Evolutionary conservation across 2,329 filamentous ascomycete genomes (phyloP).

Genomic region (Fusarium foetens): DNA sequence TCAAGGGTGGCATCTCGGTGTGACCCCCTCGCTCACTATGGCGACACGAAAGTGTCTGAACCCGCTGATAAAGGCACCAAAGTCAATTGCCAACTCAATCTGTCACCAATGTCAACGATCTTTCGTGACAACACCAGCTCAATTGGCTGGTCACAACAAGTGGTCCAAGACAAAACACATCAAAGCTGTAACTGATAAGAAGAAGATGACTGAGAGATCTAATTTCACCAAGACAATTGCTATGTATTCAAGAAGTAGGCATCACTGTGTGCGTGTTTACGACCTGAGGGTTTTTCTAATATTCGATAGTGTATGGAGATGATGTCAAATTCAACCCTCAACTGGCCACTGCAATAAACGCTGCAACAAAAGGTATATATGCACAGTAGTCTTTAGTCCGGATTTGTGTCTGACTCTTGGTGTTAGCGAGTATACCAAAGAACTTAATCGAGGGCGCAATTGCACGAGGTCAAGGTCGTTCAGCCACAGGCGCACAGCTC

Average conservation of each 20-base stretch:
- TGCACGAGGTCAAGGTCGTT: conserved; percentile 87
- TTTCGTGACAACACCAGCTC: conserved; percentile 57
- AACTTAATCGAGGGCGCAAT: conserved; percentile 85
- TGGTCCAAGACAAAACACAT: conserved; percentile 98
- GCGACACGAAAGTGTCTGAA: conserved; percentile 22
- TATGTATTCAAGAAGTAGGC: conserved; percentile 76
- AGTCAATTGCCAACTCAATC: conserved; percentile 39
- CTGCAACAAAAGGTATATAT: conserved; percentile 77
- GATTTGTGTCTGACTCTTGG: background rate
- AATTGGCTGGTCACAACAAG: conserved; percentile 81
- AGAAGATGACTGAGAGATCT: conserved; percentile 78
- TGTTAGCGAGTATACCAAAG: conserved; percentile 79
- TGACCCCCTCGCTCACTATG: conserved; percentile 25
- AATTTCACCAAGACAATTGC: conserved; percentile 77
- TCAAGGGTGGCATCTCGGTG: background rate
- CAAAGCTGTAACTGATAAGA: conserved; percentile 85
- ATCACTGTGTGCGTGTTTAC: background rate
- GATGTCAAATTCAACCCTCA: conserved; percentile 79
- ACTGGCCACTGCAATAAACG: conserved; percentile 76
- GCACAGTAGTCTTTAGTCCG: background rate
- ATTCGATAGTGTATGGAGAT: conserved; percentile 73
- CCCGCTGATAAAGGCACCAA: conserved; percentile 25
- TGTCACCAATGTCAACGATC: conserved; percentile 61
- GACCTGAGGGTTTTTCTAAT: conserved; percentile 22
- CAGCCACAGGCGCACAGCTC: conserved; percentile 77